A percentile compares a stretch with the other conserved stretches of the same genome.
These are phyloP conservation scores for Xylaria telfairii DNA, from an alignment of 495 filamentous ascomycete species.

Conservation along the genomic window DNA sequence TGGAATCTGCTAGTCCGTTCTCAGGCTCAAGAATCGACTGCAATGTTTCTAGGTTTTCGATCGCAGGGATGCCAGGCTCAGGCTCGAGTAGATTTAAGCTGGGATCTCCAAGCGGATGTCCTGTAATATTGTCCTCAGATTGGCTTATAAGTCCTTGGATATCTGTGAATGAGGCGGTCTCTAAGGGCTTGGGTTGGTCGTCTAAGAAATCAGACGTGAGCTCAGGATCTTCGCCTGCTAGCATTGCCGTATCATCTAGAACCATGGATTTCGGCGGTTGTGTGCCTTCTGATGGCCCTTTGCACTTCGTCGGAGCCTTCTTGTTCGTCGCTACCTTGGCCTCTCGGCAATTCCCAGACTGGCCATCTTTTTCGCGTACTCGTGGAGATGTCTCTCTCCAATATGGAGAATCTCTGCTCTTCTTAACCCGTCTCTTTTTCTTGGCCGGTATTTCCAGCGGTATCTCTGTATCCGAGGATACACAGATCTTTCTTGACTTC, in stretches of 20 bases:
- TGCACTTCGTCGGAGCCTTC: background rate
- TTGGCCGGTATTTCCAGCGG: background rate
- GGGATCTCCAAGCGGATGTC: background rate
- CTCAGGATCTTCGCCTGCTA: background rate
- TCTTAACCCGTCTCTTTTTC: constrained; percentile 5
- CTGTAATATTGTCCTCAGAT: background rate
- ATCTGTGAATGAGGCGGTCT: background rate
- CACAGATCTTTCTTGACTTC: constrained; percentile 21
- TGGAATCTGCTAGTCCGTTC: background rate
- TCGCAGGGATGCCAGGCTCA: background rate
- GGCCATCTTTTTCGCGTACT: background rate
- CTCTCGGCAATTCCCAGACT: background rate
- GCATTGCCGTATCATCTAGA: background rate
- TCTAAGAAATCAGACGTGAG: background rate
- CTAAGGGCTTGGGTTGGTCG: background rate
- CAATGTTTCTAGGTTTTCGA: no score
- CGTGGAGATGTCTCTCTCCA: background rate
- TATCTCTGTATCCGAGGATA: background rate
- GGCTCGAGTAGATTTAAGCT: background rate
- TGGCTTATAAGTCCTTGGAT: background rate
- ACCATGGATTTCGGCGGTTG: background rate
- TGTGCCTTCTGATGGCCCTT: background rate
- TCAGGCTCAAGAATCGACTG: background rate
- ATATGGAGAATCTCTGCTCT: background rate
- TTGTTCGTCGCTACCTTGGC: background rate